phyloP scores from a whole-genome alignment of 116 monocot genomes.

The Posidonia oceanica region DNA sequence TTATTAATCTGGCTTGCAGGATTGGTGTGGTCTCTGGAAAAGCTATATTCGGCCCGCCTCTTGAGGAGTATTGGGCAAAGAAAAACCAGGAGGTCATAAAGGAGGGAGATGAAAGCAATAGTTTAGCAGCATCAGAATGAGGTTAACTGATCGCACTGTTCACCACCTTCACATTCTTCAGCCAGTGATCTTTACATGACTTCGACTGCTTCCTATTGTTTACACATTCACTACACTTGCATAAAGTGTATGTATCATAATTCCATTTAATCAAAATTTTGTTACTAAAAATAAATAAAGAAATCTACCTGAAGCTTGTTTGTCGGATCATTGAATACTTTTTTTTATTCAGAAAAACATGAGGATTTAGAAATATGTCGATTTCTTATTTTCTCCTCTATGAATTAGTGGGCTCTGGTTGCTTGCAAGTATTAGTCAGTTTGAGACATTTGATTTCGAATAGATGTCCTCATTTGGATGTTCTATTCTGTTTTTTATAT shows the following conservation, averaged over 20 bases:
- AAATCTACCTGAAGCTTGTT: not conserved
- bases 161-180: not conserved
- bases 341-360: no score
- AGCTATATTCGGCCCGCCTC: slow-evolving; percentile 83
- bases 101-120: slow-evolving; percentile 10
- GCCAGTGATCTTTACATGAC: not conserved
- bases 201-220: not conserved
- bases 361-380: no score
- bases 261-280: no score
- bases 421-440: no score
- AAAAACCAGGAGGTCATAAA: slow-evolving; percentile 57
- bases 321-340: not conserved
- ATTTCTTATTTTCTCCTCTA: no score
- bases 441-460: no score
- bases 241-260: no score
- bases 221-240: no score
- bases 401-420: no score
- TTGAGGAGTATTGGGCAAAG: slow-evolving; percentile 90
- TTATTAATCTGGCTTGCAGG: slow-evolving; percentile 26
- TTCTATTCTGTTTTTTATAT: no score
- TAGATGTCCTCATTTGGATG: no score
- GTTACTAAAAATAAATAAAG: not conserved
- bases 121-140: not conserved
- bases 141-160: not conserved
- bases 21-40: slow-evolving; percentile 90